Evolutionary conservation across 78 protist species (phyloP).

Genomic region (Chrysochromulina parva): DNA sequence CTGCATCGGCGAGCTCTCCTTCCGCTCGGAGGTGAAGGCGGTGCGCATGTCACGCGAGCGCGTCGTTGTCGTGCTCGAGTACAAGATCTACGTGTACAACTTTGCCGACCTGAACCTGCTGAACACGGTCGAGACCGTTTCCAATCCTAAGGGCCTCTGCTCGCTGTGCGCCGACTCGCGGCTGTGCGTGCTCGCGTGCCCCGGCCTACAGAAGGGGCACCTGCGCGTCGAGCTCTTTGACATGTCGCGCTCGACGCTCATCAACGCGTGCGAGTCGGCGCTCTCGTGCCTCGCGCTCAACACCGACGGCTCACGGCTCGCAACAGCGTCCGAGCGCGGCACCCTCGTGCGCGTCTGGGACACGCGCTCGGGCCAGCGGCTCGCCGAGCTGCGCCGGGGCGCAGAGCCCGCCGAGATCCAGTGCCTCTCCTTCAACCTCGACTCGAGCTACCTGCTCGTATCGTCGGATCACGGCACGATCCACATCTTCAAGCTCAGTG

Average conservation of each 20-base stretch:
- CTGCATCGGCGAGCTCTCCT: constrained; percentile 79
- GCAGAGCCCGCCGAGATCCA: constrained; percentile 79
- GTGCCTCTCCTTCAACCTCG: constrained; percentile 76
- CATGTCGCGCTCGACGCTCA: constrained; percentile 38
- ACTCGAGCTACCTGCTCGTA: constrained; percentile 74
- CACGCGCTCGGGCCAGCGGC: constrained; percentile 68
- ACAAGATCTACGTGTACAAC: constrained; percentile 82
- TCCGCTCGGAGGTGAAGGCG: constrained; percentile 84
- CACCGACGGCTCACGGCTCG: constrained; percentile 87
- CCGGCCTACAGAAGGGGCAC: constrained; percentile 55
- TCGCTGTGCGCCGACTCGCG: constrained; percentile 69
- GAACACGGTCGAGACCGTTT: constrained; percentile 80
- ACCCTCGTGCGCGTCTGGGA: constrained; percentile 84
- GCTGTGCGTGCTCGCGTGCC: constrained; percentile 46
- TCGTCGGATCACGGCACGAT: constrained; percentile 90
- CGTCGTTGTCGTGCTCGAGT: constrained; percentile 88
- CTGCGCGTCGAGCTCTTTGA: constrained; percentile 48
- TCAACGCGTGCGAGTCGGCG: constrained; percentile 77
- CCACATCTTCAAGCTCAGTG: constrained; percentile 80
- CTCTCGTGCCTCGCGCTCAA: constrained; percentile 76
- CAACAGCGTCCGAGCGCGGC: constrained; percentile 88
- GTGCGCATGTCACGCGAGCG: constrained; percentile 87
- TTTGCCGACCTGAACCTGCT: constrained; percentile 82
- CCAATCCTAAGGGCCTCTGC: constrained; percentile 80
- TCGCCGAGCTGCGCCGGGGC: constrained; percentile 90